Evolutionary conservation across 148 eudicot genomes (phyloP).

Genomic region (Tetragonia tetragonoides): DNA sequence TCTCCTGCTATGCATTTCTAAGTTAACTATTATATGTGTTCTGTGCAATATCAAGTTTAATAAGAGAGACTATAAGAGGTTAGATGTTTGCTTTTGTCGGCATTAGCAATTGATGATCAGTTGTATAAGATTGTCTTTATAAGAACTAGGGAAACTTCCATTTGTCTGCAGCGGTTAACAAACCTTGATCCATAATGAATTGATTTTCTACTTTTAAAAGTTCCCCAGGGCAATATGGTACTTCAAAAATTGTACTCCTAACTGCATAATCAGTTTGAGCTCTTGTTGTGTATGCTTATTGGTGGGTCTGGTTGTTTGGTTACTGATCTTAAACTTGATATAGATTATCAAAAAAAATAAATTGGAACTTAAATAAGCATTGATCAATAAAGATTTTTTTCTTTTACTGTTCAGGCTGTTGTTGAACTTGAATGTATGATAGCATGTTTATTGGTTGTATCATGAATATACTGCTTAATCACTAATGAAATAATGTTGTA

Average conservation of each 20-base stretch:
- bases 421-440: neutral
- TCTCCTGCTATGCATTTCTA: too few species aligned
- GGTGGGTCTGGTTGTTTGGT: too few species aligned
- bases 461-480: neutral
- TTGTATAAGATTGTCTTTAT: neutral
- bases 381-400: neutral
- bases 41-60: too few species aligned
- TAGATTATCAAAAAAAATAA: neutral
- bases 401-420: neutral
- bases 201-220: neutral
- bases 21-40: too few species aligned
- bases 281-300: too few species aligned
- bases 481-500: neutral
- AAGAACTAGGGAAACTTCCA: neutral
- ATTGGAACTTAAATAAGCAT: neutral
- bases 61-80: neutral
- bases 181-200: neutral
- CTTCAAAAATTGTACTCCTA: neutral
- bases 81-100: neutral
- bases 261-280: neutral
- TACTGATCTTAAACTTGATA: too few species aligned
- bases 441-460: neutral
- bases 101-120: neutral
- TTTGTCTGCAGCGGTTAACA: neutral
- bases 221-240: neutral